phyloP scores from a whole-genome alignment of 139 green algal species.

The Tetraselmis chui region DNA sequence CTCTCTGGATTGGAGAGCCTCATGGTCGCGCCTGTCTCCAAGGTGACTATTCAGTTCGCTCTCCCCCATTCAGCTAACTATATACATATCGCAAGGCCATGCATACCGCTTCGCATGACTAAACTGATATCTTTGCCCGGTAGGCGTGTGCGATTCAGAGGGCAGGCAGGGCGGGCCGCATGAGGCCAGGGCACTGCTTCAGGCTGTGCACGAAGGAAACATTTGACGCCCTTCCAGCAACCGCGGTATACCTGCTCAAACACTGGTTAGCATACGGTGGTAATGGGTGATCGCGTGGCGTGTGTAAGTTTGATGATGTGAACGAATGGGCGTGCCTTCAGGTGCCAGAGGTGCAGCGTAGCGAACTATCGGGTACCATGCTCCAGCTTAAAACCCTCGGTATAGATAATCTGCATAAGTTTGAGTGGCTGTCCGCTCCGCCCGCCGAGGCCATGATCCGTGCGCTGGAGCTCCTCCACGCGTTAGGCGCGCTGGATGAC shows the following conservation, averaged over 20 bases:
- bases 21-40: slow-evolving; percentile 44
- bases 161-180: slow-evolving; percentile 64
- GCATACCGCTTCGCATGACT: no score
- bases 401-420: slow-evolving; percentile 82
- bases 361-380: slow-evolving; percentile 59
- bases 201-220: slow-evolving; percentile 73
- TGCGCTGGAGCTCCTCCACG: slow-evolving; percentile 81
- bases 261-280: no score
- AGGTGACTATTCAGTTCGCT: no score
- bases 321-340: no score
- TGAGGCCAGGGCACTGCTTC: slow-evolving; percentile 76
- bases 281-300: no score
- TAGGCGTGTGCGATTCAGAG: slow-evolving; percentile 51
- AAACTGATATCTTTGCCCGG: no score
- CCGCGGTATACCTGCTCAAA: no score
- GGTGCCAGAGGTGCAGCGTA: slow-evolving; percentile 73
- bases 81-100: no score
- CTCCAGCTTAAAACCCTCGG: slow-evolving; percentile 83
- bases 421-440: slow-evolving; percentile 87
- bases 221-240: slow-evolving; percentile 27
- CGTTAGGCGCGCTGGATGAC: slow-evolving; percentile 75
- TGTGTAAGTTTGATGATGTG: no score
- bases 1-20: slow-evolving; percentile 54
- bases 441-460: slow-evolving; percentile 72
- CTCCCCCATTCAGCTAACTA: no score